Evolutionary conservation across 1,284 basidiomycete genomes (phyloP).

Genomic region (Anthracocystis panici-leucophaei): DNA sequence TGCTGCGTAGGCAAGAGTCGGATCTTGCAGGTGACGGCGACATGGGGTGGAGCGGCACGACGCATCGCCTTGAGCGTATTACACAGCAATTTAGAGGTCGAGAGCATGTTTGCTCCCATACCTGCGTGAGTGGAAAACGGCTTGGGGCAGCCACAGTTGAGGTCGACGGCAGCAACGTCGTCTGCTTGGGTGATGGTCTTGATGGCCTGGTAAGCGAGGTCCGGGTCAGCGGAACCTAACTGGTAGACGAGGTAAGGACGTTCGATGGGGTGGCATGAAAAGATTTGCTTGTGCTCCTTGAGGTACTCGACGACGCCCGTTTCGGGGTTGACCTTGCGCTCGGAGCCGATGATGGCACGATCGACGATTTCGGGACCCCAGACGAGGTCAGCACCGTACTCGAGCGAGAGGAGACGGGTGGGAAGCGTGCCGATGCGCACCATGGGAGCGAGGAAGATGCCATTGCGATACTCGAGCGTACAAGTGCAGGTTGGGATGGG

Average conservation of each 20-base stretch:
- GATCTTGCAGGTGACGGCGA: conserved; percentile 77
- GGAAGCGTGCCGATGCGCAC: conserved; percentile 73
- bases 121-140: conserved; percentile 94
- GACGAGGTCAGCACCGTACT: conserved; percentile 92
- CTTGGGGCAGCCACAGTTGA: conserved; percentile 90
- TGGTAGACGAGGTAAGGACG: conserved; percentile 74
- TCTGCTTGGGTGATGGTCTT: conserved; percentile 78
- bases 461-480: conserved; percentile 40
- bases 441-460: conserved; percentile 68
- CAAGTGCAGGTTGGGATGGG: conserved; percentile 44
- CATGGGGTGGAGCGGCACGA: conserved; percentile 73
- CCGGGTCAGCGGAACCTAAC: conserved; percentile 88
- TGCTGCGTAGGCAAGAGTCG: conserved; percentile 86
- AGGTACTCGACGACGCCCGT: conserved; percentile 92
- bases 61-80: conserved; percentile 72
- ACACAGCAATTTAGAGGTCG: conserved; percentile 90
- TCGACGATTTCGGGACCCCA: conserved; percentile 98
- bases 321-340: conserved; percentile 84
- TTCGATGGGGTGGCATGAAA: conserved; percentile 92
- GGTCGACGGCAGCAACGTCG: conserved; percentile 92
- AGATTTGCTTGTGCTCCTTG: conserved; percentile 80
- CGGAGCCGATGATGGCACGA: conserved; percentile 89
- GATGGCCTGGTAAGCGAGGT: conserved; percentile 90
- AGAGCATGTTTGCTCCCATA: conserved; percentile 95
- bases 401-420: conserved; percentile 85